These are phyloP conservation scores for Blastocrithidia nonstop DNA, from an alignment of 208 protist species.

Conservation along the genomic window DNA sequence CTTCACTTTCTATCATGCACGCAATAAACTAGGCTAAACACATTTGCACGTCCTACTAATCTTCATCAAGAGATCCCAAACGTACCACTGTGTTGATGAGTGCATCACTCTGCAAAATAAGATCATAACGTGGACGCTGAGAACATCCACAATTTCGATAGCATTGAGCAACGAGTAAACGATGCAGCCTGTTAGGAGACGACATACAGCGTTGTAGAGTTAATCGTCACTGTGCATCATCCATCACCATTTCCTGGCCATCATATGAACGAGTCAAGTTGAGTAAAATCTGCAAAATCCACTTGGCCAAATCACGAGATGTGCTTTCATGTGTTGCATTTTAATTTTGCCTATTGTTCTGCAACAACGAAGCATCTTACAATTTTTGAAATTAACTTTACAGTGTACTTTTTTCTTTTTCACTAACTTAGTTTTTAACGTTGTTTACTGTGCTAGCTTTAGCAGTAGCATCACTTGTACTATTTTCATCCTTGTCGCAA, in stretches of 20 bases:
- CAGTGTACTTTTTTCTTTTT: not conserved
- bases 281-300: slow-evolving; percentile 66
- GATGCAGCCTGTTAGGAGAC: slow-evolving; percentile 21
- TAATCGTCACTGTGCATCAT: slow-evolving; percentile 54
- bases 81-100: slow-evolving; percentile 27
- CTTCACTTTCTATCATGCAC: slow-evolving; percentile 42
- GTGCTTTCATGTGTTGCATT: not conserved
- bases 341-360: too few species aligned
- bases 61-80: slow-evolving; percentile 12
- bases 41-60: slow-evolving; percentile 26
- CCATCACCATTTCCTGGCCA: slow-evolving; percentile 51
- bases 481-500: slow-evolving; percentile 9
- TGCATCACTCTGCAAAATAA: slow-evolving; percentile 29
- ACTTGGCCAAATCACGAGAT: slow-evolving; percentile 38
- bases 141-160: slow-evolving; percentile 61
- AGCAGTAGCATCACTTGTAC: not conserved
- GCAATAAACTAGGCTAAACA: slow-evolving; percentile 48
- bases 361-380: too few species aligned
- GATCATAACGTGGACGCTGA: slow-evolving; percentile 17
- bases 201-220: slow-evolving; percentile 11
- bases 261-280: slow-evolving; percentile 61
- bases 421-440: not conserved
- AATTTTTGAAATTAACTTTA: too few species aligned
- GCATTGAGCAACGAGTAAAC: slow-evolving; percentile 47
- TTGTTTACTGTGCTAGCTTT: not conserved